These are phyloP conservation scores for Tolypocladium capitatum DNA, from an alignment of 2,329 filamentous ascomycete genomes.

Conservation along the genomic window DNA sequence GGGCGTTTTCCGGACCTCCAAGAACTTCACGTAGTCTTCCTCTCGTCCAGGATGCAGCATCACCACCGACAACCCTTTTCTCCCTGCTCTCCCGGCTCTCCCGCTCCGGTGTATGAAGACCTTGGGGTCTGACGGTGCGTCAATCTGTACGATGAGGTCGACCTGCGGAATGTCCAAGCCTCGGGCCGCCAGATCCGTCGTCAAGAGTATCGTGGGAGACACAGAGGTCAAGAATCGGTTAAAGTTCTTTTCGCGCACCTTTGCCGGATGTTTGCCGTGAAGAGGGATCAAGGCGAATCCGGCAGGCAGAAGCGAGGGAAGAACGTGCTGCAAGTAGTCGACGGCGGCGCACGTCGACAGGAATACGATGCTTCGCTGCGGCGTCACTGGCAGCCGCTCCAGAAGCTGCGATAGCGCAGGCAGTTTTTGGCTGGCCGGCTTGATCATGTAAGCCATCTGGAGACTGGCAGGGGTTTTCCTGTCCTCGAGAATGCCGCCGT, in stretches of 20 bases:
- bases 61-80: slow-evolving; percentile 72
- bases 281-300: slow-evolving; percentile 63
- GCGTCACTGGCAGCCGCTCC: slow-evolving; percentile 52
- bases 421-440: slow-evolving; percentile 67
- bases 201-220: slow-evolving; percentile 69
- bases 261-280: slow-evolving; percentile 83
- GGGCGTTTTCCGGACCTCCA: slow-evolving; percentile 78
- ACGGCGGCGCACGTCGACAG: slow-evolving; percentile 89
- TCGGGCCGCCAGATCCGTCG: slow-evolving; percentile 82
- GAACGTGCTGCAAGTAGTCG: slow-evolving; percentile 78
- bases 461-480: slow-evolving; percentile 81
- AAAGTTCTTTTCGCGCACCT: slow-evolving; percentile 82
- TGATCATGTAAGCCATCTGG: slow-evolving; percentile 76
- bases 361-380: slow-evolving; percentile 81
- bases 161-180: slow-evolving; percentile 87
- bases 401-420: slow-evolving; percentile 61
- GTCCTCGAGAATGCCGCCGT: slow-evolving; percentile 57
- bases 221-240: slow-evolving; percentile 62
- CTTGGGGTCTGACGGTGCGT: slow-evolving; percentile 75
- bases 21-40: slow-evolving; percentile 79
- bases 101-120: slow-evolving; percentile 91
- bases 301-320: slow-evolving; percentile 58
- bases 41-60: slow-evolving; percentile 76
- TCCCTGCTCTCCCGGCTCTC: slow-evolving; percentile 76
- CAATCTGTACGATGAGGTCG: slow-evolving; percentile 80